Evolutionary conservation across 2,329 filamentous ascomycete species (phyloP).

Genomic region (Cladophialophora psammophila): DNA sequence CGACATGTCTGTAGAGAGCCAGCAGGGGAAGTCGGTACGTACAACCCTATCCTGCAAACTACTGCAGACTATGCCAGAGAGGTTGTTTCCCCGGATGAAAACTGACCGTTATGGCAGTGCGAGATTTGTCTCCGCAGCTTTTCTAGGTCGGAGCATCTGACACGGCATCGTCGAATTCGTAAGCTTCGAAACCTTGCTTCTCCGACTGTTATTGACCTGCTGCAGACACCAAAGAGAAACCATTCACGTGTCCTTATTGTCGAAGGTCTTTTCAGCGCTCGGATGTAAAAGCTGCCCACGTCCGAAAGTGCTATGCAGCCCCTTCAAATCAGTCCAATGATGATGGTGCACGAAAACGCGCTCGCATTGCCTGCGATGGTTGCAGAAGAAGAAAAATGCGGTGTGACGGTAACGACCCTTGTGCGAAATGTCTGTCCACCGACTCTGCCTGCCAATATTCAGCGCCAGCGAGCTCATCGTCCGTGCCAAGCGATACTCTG

Average conservation of each 20-base stretch:
- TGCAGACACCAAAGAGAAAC: conserved; percentile 29
- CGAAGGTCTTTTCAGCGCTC: conserved; percentile 25
- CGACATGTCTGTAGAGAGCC: no score
- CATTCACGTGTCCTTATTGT: conserved; percentile 23
- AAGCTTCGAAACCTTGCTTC: no score
- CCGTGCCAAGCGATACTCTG: no score
- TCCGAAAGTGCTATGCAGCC: conserved; percentile 24
- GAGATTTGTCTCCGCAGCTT: conserved; percentile 28
- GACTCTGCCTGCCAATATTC: conserved; percentile 17
- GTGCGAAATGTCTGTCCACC: conserved; percentile 24
- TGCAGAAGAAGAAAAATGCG: conserved; percentile 42
- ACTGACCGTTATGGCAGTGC: conserved; percentile 21
- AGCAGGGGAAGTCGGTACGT: not conserved
- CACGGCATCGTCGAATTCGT: conserved; percentile 27
- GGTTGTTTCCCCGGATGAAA: no score
- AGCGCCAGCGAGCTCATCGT: not conserved
- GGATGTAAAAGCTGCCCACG: conserved; percentile 25
- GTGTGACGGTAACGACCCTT: conserved; percentile 40
- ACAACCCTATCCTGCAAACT: no score
- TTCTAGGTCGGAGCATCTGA: conserved; percentile 26
- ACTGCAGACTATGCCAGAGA: no score
- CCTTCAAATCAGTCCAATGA: conserved; percentile 5
- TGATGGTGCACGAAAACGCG: conserved; percentile 28
- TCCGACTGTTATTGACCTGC: no score
- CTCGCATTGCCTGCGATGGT: conserved; percentile 40